Evolutionary conservation across 2,329 filamentous ascomycete species (phyloP), one percentile per base, ranked within the genome.

Genomic region (Microsporum canis): DNA sequence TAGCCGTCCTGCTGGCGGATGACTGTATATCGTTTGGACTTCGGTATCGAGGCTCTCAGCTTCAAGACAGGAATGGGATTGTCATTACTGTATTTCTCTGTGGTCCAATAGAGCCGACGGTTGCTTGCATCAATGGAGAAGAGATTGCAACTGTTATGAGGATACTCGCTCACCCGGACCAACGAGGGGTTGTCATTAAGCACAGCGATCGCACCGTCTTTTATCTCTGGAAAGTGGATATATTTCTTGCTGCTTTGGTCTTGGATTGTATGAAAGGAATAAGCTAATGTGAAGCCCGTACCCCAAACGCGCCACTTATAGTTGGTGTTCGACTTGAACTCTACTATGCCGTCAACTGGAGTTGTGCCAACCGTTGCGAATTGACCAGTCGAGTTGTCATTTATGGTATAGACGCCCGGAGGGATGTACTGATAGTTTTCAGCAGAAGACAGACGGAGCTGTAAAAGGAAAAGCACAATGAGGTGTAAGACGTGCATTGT

Each of bases 271-370:
- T 38, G 31, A 39, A 57, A 41, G 55, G 31, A 29, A 38, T 10
- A 41, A 38, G 31, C 33, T 8, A 27, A 29, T 17, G 31, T 57
- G 17, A 38, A 39, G 7, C 5, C 8, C 5, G 55, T 38, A 27
- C 10, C 6, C 34, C 23, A 38, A 36, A 57, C 33, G 17, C 23
- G 29, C 17, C 34, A 57, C 14, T 36, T 38, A 31, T 57, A 6
- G 31, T 6, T 23, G 31, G 31, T 39, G 31, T 39, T 57, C 33
- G n/a, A 31, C 55, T 41, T 57, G 55, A 57, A 39, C 38, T 36
- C 38, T 10, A 57, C 33, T 3, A 57, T 41, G 55, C 55, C 55
- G 55, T 57, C 55, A 23, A 57, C 55, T 14, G 55, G 55, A 57
- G 8, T 38, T 41, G 17, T 31, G 17, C 55, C 55, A 38, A 38